A percentile compares a stretch with the other conserved stretches of the same genome.
Conservation (phyloP, 2,329 filamentous ascomycete genomes). For the Fusarium penzigii region DNA sequence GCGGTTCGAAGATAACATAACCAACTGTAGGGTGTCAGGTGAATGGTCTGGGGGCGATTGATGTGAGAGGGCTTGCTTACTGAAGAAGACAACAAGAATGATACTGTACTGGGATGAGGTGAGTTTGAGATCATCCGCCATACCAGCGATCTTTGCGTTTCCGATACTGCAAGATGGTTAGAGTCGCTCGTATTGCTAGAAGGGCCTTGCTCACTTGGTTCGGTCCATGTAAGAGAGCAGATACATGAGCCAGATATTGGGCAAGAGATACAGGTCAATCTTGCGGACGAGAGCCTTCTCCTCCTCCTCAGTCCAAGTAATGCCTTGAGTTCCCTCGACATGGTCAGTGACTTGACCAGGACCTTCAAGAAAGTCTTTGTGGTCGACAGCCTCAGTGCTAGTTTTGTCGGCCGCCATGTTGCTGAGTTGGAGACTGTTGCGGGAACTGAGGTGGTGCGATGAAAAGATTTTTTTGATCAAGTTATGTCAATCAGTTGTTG, state of each 20-base stretch:
- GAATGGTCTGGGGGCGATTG: too few relatives aligned
- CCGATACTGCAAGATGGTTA: conserved; percentile 31
- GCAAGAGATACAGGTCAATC: conserved; percentile 43
- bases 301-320: conserved; percentile 29
- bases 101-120: conserved; percentile 62
- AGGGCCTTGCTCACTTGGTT: conserved; percentile 56
- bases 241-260: conserved; percentile 60
- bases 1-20: conserved; percentile 64
- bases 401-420: too few relatives aligned
- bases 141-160: conserved; percentile 55
- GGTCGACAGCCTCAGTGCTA: too few relatives aligned
- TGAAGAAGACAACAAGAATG: conserved; percentile 62
- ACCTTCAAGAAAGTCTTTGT: background rate
- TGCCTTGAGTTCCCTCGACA: conserved; percentile 11
- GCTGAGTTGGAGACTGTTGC: too few relatives aligned
- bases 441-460: too few relatives aligned
- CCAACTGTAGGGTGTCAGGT: conserved; percentile 42
- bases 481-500: too few relatives aligned
- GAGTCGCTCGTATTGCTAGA: background rate
- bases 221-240: conserved; percentile 61
- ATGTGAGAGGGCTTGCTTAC: too few relatives aligned
- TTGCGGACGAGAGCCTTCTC: conserved; percentile 38
- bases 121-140: conserved; percentile 47
- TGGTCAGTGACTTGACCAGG: conserved; percentile 19
- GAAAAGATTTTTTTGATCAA: too few relatives aligned